phyloP scores from a whole-genome alignment of 345 rosid genomes.

The Rubroshorea leprosula region DNA sequence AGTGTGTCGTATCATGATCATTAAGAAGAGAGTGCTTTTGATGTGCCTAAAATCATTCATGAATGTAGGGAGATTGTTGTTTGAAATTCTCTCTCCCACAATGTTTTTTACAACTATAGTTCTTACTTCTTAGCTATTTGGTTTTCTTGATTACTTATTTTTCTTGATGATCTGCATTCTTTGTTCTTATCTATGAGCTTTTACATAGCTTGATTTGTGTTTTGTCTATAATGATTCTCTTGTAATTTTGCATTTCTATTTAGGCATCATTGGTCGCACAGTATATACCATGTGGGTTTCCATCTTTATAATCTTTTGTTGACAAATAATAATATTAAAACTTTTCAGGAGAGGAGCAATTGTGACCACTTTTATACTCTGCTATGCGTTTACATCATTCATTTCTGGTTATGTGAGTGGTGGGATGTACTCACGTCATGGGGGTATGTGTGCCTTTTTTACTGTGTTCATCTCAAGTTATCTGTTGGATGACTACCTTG shows the following conservation, averaged over 20 bases:
- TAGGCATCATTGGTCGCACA: background rate
- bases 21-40: too few relatives aligned
- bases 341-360: constrained; percentile 95
- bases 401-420: constrained; percentile 98
- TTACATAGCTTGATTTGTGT: background rate
- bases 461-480: background rate
- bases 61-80: too few relatives aligned
- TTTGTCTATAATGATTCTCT: too few relatives aligned
- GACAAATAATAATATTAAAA: constrained; percentile 7
- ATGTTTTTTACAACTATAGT: too few relatives aligned
- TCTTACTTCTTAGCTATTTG: too few relatives aligned
- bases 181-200: background rate
- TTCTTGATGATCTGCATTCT: too few relatives aligned
- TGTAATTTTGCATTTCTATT: background rate
- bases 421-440: constrained; percentile 97
- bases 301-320: background rate
- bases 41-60: too few relatives aligned
- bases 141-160: too few relatives aligned
- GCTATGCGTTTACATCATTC: constrained; percentile 95
- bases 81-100: too few relatives aligned
- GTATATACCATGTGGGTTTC: background rate
- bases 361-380: constrained; percentile 91
- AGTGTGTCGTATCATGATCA: too few relatives aligned
- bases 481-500: too few relatives aligned
- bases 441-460: constrained; percentile 50